Evolutionary conservation across 2,329 filamentous ascomycete species (phyloP).

Genomic region (Fusarium sp.): DNA sequence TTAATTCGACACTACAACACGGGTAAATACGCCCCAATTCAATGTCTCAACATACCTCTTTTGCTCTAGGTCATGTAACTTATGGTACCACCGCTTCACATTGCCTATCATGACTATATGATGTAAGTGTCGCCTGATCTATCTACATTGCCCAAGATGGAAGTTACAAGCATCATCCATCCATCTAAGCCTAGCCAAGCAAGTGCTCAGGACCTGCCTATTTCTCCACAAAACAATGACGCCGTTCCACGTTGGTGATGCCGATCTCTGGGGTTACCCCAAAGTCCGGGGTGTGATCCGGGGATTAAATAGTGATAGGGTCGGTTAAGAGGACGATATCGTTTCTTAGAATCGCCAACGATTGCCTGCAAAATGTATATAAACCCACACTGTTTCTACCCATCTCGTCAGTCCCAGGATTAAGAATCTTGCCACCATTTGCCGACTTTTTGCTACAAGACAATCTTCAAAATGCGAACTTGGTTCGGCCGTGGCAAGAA

Average conservation of each 20-base stretch:
- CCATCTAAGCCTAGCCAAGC: background rate
- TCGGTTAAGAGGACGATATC: background rate
- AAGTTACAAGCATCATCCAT: background rate
- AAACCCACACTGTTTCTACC: background rate
- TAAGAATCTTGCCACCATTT: rapidly evolving
- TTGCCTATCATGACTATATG: background rate
- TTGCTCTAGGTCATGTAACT: no score
- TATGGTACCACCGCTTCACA: no score
- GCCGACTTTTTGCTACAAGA: background rate
- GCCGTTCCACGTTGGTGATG: background rate
- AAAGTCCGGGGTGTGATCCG: background rate
- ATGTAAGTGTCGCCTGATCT: background rate
- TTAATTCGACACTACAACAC: no score
- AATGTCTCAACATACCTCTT: no score
- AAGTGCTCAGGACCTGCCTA: background rate
- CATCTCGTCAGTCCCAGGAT: no score
- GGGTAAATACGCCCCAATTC: no score
- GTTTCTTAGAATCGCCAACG: background rate
- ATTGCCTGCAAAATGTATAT: background rate
- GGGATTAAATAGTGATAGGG: background rate
- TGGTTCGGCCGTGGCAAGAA: slow-evolving; percentile 45
- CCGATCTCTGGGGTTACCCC: slow-evolving; percentile 9
- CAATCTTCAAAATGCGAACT: slow-evolving; percentile 16
- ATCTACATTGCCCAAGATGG: background rate
- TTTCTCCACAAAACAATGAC: slow-evolving; percentile 9